phyloP scores from a whole-genome alignment of 2,329 filamentous ascomycete genomes.

The Colletotrichum incanum region DNA sequence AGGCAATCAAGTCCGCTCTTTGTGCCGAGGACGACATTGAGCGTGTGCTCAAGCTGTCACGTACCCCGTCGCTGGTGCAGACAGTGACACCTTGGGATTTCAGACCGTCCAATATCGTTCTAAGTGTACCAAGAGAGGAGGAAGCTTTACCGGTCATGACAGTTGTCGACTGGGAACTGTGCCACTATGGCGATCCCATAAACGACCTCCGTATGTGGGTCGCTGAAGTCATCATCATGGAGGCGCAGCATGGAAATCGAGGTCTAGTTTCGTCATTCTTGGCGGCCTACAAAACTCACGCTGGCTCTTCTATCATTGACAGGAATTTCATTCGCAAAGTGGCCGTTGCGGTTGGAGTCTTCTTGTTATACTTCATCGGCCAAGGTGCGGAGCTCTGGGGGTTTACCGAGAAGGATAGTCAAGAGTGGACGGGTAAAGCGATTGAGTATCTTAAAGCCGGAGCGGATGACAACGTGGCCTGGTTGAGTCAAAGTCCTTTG shows the following conservation, averaged over 20 bases:
- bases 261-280: slow-evolving; percentile 12
- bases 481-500: neutral
- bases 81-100: slow-evolving; percentile 21
- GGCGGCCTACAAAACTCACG: neutral
- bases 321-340: neutral
- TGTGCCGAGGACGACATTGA: neutral
- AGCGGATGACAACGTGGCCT: neutral
- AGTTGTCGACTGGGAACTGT: slow-evolving; percentile 14
- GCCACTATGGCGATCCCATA: slow-evolving; percentile 4
- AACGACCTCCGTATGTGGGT: slow-evolving; percentile 16
- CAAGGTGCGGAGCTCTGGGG: slow-evolving; percentile 2
- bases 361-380: neutral
- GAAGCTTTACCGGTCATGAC: neutral
- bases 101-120: slow-evolving; percentile 1
- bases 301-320: neutral
- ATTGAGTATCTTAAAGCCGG: slow-evolving; percentile 8
- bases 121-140: neutral
- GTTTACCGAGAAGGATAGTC: neutral
- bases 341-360: neutral
- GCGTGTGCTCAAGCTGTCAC: neutral
- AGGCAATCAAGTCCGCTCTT: neutral
- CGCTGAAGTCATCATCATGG: slow-evolving; percentile 3
- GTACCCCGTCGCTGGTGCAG: neutral
- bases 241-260: neutral
- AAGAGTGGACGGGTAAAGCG: neutral